Percentiles rank a stretch among this genome's conserved stretches.
These are phyloP conservation scores for Nicotiana knightiana DNA, from an alignment of 257 asterid species.

Conservation along the genomic window DNA sequence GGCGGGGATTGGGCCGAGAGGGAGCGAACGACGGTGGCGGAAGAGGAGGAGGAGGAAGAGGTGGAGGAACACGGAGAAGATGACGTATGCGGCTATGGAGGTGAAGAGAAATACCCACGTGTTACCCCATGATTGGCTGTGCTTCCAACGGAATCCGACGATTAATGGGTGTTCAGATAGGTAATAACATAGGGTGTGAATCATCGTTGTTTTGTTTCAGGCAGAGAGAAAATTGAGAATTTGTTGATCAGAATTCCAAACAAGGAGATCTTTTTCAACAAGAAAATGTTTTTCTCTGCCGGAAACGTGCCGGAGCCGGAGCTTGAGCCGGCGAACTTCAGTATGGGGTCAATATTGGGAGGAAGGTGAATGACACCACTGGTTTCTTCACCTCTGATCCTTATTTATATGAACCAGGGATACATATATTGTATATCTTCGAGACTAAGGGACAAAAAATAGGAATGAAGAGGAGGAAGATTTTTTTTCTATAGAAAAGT, in stretches of 20 bases:
- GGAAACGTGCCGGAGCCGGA: background rate
- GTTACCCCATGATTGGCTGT: constrained; percentile 62
- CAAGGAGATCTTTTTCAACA: no score
- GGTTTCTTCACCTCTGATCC: no score
- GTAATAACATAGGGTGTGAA: constrained; percentile 35
- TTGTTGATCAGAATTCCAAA: background rate
- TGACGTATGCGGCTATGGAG: constrained; percentile 52
- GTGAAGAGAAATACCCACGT: constrained; percentile 73
- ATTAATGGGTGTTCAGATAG: constrained; percentile 80
- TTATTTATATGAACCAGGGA: no score
- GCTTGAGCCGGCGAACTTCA: background rate
- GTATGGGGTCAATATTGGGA: no score
- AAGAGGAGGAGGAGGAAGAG: constrained; percentile 36
- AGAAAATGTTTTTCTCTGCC: background rate
- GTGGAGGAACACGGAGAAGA: constrained; percentile 48
- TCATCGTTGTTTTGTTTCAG: constrained; percentile 17
- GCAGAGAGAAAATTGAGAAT: background rate
- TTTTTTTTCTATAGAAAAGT: no score
- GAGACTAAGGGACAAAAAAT: no score
- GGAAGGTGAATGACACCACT: no score
- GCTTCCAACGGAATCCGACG: constrained; percentile 75
- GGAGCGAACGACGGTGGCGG: constrained; percentile 49
- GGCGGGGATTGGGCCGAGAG: constrained; percentile 75
- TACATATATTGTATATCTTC: no score
- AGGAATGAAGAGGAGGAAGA: no score